A percentile compares a stretch with the other conserved stretches of the same genome.
These are phyloP conservation scores for Adenanthera pavonina DNA, from an alignment of 306 rosid genomes.

Conservation along the genomic window DNA sequence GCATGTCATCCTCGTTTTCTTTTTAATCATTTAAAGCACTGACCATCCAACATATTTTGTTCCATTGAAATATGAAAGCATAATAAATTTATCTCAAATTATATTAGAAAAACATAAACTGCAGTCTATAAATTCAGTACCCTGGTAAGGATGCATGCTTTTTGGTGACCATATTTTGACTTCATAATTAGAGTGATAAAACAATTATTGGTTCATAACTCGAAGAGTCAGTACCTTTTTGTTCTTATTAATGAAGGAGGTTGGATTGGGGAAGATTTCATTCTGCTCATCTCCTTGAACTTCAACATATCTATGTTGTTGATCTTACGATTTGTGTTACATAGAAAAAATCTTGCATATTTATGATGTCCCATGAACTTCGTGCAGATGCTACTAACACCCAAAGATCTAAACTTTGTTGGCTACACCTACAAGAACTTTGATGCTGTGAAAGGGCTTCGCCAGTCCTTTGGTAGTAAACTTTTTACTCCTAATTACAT, in stretches of 20 bases:
- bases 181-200: slow-evolving; percentile 1
- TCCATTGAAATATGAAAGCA: neutral
- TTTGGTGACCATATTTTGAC: neutral
- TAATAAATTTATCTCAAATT: neutral
- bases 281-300: neutral
- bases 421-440: slow-evolving; percentile 98
- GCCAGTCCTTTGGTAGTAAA: slow-evolving; percentile 72
- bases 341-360: slow-evolving; percentile 27
- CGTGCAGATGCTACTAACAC: slow-evolving; percentile 85
- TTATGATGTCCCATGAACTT: slow-evolving; percentile 36
- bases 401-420: slow-evolving; percentile 95
- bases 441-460: slow-evolving; percentile 95
- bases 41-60: neutral
- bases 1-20: slow-evolving; percentile 37
- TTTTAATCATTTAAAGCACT: slow-evolving; percentile 16
- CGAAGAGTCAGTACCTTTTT: slow-evolving; percentile 22
- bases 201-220: slow-evolving; percentile 9
- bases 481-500: slow-evolving; percentile 22
- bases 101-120: neutral
- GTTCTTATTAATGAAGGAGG: slow-evolving; percentile 7
- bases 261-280: neutral
- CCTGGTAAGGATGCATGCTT: neutral
- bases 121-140: neutral
- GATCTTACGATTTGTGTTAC: slow-evolving; percentile 15
- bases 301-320: neutral